Evolutionary conservation across 192 early-diverging fungal species (phyloP).

Genomic region (Rhizophlyctis rosea): DNA sequence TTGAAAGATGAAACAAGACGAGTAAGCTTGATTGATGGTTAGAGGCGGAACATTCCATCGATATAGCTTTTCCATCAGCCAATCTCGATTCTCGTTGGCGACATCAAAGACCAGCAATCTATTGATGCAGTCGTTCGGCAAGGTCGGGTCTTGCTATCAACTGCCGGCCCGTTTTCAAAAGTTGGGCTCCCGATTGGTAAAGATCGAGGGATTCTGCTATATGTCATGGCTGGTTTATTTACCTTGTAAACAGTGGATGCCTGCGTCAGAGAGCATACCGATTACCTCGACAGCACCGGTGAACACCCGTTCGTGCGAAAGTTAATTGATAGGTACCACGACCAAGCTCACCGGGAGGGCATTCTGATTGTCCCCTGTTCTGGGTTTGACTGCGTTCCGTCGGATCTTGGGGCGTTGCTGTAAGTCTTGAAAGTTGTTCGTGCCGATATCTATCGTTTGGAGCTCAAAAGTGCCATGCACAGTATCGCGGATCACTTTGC

Average conservation of each 20-base stretch:
- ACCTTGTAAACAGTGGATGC: conserved; percentile 46
- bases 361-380: conserved; percentile 76
- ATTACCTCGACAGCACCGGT: conserved; percentile 92
- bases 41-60: conserved; percentile 1
- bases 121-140: conserved; percentile 60
- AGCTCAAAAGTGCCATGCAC: too few relatives aligned
- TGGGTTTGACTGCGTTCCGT: conserved; percentile 91
- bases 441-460: too few relatives aligned
- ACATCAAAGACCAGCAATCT: conserved; percentile 54
- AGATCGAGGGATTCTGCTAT: not conserved
- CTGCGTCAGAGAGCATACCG: conserved; percentile 65
- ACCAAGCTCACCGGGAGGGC: conserved; percentile 58
- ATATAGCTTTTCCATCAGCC: not conserved
- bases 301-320: conserved; percentile 64
- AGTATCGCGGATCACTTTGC: conserved; percentile 45
- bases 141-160: conserved; percentile 73
- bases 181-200: conserved; percentile 64
- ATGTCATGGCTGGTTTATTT: not conserved
- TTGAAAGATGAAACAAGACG: conserved; percentile 34
- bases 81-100: conserved; percentile 68
- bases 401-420: conserved; percentile 81
- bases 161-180: conserved; percentile 76
- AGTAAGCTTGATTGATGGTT: not conserved
- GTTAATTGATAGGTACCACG: conserved; percentile 66
- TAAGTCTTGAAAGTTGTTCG: conserved; percentile 11